Percentiles rank a stretch among this genome's conserved stretches.
Evolutionary conservation across 441 rosid species (phyloP).

Genomic region (Codiaeum variegatum): DNA sequence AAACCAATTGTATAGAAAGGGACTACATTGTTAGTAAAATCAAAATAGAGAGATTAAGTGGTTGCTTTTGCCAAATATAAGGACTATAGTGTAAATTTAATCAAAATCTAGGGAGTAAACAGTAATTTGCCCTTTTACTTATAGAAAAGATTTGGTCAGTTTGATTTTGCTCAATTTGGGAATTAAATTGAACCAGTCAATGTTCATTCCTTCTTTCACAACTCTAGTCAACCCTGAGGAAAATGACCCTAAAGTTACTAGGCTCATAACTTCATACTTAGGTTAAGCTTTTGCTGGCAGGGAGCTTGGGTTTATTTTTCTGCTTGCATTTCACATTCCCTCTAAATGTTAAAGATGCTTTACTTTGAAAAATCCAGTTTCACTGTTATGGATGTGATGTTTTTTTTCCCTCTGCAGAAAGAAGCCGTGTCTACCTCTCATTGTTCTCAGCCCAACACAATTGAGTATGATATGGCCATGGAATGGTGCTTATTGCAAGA

Average conservation of each 20-base stretch:
- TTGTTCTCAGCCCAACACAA: slow-evolving; percentile 78
- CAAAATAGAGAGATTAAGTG: too few species aligned
- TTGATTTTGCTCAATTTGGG: too few species aligned
- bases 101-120: too few species aligned
- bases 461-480: slow-evolving; percentile 82
- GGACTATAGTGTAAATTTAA: too few species aligned
- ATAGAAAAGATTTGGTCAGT: too few species aligned
- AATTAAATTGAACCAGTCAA: too few species aligned
- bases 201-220: too few species aligned
- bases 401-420: slow-evolving; percentile 37
- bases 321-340: neutral
- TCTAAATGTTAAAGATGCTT: neutral
- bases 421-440: slow-evolving; percentile 81
- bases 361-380: neutral
- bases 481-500: slow-evolving; percentile 68
- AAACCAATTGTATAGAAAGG: too few species aligned
- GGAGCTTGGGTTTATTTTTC: neutral
- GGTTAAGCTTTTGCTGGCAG: too few species aligned
- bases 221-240: neutral
- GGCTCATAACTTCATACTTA: neutral
- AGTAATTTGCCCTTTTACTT: too few species aligned
- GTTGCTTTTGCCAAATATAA: too few species aligned
- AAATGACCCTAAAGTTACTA: neutral
- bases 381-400: neutral
- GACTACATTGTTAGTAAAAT: too few species aligned